Conservation (phyloP, 345 rosid genomes). For the Arabidopsis arenosa region DNA sequence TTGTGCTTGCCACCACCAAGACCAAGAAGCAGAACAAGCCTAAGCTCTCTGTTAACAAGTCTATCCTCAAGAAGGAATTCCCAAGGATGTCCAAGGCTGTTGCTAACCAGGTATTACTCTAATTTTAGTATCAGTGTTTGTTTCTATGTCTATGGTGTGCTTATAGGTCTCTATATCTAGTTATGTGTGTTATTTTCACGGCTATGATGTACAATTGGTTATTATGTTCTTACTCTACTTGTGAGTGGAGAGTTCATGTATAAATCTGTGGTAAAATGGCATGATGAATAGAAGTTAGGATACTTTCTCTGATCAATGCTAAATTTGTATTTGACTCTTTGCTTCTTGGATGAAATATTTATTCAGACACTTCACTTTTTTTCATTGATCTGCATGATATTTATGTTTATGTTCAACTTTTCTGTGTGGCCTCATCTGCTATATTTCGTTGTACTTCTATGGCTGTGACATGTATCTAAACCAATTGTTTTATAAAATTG, state of each 20-base stretch:
- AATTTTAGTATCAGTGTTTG: not conserved
- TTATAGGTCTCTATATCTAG: not conserved
- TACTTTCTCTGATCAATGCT: no score
- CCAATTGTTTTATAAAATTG: no score
- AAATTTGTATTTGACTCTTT: no score
- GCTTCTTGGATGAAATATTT: no score
- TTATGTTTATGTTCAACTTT: no score
- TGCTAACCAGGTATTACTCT: constrained; percentile 55
- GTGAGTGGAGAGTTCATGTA: not conserved
- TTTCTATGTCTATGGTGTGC: not conserved
- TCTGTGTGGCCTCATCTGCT: no score
- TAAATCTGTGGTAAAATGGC: not conserved
- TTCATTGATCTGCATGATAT: no score
- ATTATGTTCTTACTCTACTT: not conserved
- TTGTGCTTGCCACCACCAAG: constrained; percentile 77
- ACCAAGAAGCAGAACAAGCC: constrained; percentile 89
- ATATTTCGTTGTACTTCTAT: no score
- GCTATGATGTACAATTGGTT: not conserved
- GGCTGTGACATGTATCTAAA: no score
- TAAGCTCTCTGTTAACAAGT: constrained; percentile 63
- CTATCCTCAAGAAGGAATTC: constrained; percentile 74
- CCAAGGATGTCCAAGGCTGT: constrained; percentile 78
- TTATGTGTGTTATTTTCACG: not conserved
- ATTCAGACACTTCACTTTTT: no score
- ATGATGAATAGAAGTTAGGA: not conserved